A percentile compares a stretch with the other conserved stretches of the same genome.
Evolutionary conservation across 495 filamentous ascomycete genomes (phyloP).

Genomic region (Tuber umbilicatum): DNA sequence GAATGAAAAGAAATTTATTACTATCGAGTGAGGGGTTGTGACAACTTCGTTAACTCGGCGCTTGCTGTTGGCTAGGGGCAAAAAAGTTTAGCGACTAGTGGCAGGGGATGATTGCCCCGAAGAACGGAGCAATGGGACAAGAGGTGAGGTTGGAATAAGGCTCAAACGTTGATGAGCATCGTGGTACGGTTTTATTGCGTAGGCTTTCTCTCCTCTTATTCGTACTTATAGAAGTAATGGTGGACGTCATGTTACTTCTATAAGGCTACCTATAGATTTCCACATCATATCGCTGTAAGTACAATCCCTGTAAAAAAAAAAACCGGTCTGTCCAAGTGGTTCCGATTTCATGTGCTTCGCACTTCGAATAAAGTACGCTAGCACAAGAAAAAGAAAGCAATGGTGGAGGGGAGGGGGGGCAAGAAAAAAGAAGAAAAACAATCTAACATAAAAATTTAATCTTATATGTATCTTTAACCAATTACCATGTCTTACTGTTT

Average conservation of each 20-base stretch:
- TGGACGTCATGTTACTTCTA: neutral
- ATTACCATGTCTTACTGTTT: neutral
- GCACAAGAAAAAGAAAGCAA: neutral
- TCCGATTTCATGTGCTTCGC: neutral
- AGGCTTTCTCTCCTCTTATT: neutral
- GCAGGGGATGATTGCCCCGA: neutral
- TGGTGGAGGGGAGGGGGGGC: neutral
- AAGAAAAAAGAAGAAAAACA: neutral
- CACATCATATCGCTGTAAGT: neutral
- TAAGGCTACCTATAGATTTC: neutral
- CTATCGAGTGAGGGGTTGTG: neutral
- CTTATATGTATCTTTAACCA: neutral
- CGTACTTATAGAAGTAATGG: neutral
- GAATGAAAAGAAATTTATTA: neutral
- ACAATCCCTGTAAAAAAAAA: neutral
- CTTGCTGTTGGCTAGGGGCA: no score
- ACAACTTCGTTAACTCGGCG: neutral
- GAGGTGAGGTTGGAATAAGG: slow-evolving; percentile 3
- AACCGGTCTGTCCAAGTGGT: neutral
- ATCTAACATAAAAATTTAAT: neutral
- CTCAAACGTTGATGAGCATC: slow-evolving; percentile 4
- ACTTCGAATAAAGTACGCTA: neutral
- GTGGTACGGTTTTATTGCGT: neutral
- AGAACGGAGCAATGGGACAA: neutral
- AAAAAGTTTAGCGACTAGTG: no score